Conservation (phyloP, 345 rosid species). For the Pseudoturritis turrita region DNA sequence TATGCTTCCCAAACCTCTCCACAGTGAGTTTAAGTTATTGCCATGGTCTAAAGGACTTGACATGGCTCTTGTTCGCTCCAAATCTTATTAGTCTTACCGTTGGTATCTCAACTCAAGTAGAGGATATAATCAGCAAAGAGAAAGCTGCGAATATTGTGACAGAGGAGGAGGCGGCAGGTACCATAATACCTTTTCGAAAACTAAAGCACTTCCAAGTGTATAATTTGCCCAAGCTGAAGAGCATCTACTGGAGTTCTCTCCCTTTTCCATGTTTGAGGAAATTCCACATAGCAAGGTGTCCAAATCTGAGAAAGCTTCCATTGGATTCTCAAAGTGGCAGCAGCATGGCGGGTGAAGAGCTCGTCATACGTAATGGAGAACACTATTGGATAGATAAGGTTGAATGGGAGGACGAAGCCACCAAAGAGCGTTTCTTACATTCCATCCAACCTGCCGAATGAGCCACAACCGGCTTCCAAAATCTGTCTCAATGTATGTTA, state of each 20-base stretch:
- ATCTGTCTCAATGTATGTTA: too few relatives aligned
- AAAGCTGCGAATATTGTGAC: background rate
- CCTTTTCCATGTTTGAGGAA: background rate
- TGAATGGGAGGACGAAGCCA: background rate
- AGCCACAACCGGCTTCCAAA: too few relatives aligned
- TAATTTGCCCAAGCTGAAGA: background rate
- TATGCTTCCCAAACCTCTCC: background rate
- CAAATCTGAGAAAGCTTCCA: background rate
- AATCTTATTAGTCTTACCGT: background rate
- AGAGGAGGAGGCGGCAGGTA: background rate
- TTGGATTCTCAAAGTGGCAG: background rate
- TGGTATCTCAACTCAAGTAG: background rate
- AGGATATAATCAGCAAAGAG: constrained; percentile 20
- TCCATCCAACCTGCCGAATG: too few relatives aligned
- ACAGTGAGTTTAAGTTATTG: too few relatives aligned
- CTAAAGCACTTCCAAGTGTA: background rate
- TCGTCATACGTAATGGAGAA: background rate
- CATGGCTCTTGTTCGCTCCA: constrained; percentile 23
- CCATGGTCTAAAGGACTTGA: constrained; percentile 14
- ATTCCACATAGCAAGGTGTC: too few relatives aligned
- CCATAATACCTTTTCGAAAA: background rate
- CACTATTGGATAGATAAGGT: background rate
- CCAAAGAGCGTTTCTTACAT: background rate
- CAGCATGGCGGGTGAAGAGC: background rate
- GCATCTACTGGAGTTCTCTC: background rate